Conservation (phyloP, 2,329 filamentous ascomycete species). For the Paraphaeosphaeria minitans region DNA sequence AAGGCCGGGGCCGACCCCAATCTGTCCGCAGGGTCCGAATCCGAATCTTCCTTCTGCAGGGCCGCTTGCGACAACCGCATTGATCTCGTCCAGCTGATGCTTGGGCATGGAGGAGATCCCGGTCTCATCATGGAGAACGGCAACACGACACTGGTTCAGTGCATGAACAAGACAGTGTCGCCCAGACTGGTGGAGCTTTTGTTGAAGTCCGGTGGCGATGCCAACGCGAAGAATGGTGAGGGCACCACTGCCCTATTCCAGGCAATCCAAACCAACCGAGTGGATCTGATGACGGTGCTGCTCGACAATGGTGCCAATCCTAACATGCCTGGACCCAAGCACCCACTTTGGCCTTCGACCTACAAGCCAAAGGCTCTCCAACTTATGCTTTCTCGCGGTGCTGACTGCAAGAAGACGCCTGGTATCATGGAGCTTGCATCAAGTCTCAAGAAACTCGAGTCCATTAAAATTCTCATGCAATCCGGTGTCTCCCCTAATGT, state of each 20-base stretch:
- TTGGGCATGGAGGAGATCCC: slow-evolving; percentile 65
- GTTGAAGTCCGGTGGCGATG: slow-evolving; percentile 63
- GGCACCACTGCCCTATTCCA: slow-evolving; percentile 69
- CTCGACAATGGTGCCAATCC: slow-evolving; percentile 67
- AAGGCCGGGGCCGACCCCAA: slow-evolving; percentile 57
- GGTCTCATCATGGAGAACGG: slow-evolving; percentile 60
- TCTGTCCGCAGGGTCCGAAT: slow-evolving; percentile 57
- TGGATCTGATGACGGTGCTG: slow-evolving; percentile 61
- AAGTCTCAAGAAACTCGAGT: slow-evolving; percentile 67
- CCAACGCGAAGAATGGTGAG: slow-evolving; percentile 64
- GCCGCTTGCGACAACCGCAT: slow-evolving; percentile 58
- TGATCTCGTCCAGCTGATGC: slow-evolving; percentile 62
- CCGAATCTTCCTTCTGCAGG: slow-evolving; percentile 60
- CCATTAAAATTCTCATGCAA: slow-evolving; percentile 62
- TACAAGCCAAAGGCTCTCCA: slow-evolving; percentile 64
- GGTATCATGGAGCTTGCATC: slow-evolving; percentile 69
- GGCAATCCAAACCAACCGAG: slow-evolving; percentile 61
- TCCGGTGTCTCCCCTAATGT: slow-evolving; percentile 65
- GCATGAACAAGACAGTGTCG: slow-evolving; percentile 63
- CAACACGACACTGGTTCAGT: slow-evolving; percentile 63
- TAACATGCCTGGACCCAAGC: slow-evolving; percentile 71
- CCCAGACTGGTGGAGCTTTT: slow-evolving; percentile 61
- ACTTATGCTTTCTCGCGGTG: slow-evolving; percentile 63
- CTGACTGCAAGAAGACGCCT: slow-evolving; percentile 64
- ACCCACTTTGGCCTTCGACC: slow-evolving; percentile 69